Evolutionary conservation across 2,329 filamentous ascomycete species (phyloP).

Genomic region (Colletotrichum gigasporum): DNA sequence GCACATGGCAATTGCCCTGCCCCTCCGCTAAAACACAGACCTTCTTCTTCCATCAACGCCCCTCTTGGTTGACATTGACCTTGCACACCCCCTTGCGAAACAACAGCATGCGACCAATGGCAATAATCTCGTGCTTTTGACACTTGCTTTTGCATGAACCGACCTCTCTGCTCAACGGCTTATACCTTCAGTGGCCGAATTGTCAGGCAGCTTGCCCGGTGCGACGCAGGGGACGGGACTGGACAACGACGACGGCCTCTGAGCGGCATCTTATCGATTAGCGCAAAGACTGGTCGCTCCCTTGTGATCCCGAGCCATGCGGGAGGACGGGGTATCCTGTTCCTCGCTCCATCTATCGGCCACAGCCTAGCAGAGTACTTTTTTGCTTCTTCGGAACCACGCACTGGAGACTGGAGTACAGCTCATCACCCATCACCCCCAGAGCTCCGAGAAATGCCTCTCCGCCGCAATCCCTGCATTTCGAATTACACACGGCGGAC

Average conservation of each 20-base stretch:
- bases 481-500: slow-evolving; percentile 23
- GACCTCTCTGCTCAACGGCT: slow-evolving; percentile 9
- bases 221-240: not conserved
- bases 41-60: slow-evolving; percentile 15
- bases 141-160: slow-evolving; percentile 27
- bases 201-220: slow-evolving; percentile 8
- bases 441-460: slow-evolving; percentile 25
- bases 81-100: slow-evolving; percentile 29
- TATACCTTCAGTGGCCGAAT: slow-evolving; percentile 14
- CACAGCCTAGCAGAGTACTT: slow-evolving; percentile 19
- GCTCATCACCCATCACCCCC: not conserved
- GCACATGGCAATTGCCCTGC: slow-evolving; percentile 31
- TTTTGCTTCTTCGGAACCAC: slow-evolving; percentile 10
- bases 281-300: slow-evolving; percentile 20
- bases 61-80: slow-evolving; percentile 15
- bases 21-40: slow-evolving; percentile 25
- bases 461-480: slow-evolving; percentile 9
- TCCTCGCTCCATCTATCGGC: slow-evolving; percentile 18
- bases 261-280: slow-evolving; percentile 31
- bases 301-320: slow-evolving; percentile 23
- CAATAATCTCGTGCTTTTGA: slow-evolving; percentile 14
- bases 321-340: slow-evolving; percentile 24
- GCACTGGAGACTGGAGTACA: too few species aligned
- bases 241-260: not conserved
- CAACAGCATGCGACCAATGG: slow-evolving; percentile 18